These are phyloP conservation scores for Petunia axillaris DNA, from an alignment of 257 asterid genomes.

Conservation along the genomic window DNA sequence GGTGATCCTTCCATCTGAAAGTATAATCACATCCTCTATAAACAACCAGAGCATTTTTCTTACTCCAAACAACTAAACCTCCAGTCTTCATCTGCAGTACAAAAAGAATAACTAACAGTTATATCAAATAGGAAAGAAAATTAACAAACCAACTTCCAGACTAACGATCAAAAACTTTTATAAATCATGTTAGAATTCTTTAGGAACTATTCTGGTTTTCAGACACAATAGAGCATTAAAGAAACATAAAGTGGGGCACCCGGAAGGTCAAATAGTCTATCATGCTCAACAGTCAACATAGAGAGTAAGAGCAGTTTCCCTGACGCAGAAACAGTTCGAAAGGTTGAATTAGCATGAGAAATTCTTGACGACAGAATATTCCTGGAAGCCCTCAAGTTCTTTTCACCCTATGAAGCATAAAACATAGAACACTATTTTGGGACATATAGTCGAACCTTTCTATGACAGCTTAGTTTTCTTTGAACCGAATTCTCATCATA, in stretches of 20 bases:
- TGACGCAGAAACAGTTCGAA: neutral
- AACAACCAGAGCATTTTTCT: conserved; percentile 73
- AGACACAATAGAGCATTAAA: neutral
- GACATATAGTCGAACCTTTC: neutral
- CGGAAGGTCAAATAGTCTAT: neutral
- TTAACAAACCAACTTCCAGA: neutral
- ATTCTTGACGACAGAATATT: neutral
- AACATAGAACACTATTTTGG: neutral
- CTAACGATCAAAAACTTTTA: neutral
- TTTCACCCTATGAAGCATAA: neutral
- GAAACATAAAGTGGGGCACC: neutral
- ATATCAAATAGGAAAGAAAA: conserved; percentile 19
- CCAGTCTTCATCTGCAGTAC: conserved; percentile 75
- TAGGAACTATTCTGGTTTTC: neutral
- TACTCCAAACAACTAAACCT: conserved; percentile 77
- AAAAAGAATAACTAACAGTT: conserved; percentile 26
- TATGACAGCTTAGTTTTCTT: no score
- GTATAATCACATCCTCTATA: conserved; percentile 65
- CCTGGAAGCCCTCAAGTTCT: no score
- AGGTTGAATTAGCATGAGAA: neutral
- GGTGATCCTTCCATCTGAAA: conserved; percentile 28
- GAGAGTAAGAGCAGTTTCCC: neutral
- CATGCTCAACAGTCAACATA: neutral
- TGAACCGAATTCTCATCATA: no score
- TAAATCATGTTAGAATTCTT: neutral